Evolutionary conservation across 257 asterid genomes (phyloP), one percentile per base, ranked within the genome.

Genomic region (Penstemon barbatus): DNA sequence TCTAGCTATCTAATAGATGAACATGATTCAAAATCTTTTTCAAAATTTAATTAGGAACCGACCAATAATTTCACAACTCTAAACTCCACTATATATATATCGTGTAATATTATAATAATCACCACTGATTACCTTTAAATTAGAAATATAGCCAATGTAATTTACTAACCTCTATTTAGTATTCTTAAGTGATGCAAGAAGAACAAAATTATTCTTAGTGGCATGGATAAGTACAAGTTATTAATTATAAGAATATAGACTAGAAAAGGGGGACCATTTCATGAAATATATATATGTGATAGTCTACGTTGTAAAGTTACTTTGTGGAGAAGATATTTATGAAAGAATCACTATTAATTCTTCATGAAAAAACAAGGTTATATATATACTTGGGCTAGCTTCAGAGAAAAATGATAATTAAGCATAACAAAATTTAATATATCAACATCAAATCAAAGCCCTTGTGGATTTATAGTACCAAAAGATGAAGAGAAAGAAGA

Each of bases 191-290:
- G 8, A 58, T 62, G 53, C 41, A 11, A 1, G 13, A 57, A 45
- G 75, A 76, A 71, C 57, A 76, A 57, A 74, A 72, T 43, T 77
- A 74, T 58, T 68, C 73, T 70, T 69, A n/a, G 69, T 44, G 70
- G 79, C 33, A 25, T 70, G 83, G 89, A 84, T 84, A 79, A 72
- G 80, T 63, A 70, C 48, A 70, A 74, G 44, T 68, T 65, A 69
- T 58, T 49, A 74, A 69, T 58, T 49, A 74, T 38, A 71, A 45
- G 60, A 75, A 77, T 52, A 77, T 69, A 63, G 75, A 60, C 57
- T 38, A 68, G 68, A 51, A 71, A 65, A 66, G 69, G 69, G 75
- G 79, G 83, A 62, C 77, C 81, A 61, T 67, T 18, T 42, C 51
- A 53, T 8, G 3, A 4, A 49, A 46, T 6, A 8, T 6, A 63